Conservation (phyloP, 441 rosid species). For the Adansonia gregorii region DNA sequence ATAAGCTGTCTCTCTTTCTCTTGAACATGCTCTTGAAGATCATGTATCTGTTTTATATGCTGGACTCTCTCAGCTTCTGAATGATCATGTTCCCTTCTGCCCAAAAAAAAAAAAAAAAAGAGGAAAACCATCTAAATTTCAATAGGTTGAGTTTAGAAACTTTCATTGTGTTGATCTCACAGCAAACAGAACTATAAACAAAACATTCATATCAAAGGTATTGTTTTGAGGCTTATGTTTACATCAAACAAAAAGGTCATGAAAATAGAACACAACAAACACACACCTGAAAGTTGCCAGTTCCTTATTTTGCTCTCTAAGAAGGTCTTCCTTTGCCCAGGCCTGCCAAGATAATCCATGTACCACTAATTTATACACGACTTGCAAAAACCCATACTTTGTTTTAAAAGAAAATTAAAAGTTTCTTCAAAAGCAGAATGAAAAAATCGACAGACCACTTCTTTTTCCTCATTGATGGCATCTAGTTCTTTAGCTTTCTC, state of each 20-base stretch:
- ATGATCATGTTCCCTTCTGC: slow-evolving; percentile 98
- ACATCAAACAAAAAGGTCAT: background rate
- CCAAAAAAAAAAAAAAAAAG: slow-evolving; percentile 17
- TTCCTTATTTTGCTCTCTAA: slow-evolving; percentile 93
- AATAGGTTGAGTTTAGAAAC: background rate
- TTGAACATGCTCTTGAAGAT: slow-evolving; percentile 86
- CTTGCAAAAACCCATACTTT: background rate
- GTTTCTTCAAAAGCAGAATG: slow-evolving; percentile 1
- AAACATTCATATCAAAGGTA: background rate
- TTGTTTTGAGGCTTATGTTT: background rate
- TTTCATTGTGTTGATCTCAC: background rate
- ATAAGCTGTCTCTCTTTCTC: slow-evolving; percentile 85
- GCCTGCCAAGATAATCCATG: slow-evolving; percentile 50
- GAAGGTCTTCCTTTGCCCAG: slow-evolving; percentile 94
- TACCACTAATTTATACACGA: slow-evolving; percentile 18
- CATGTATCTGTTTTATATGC: slow-evolving; percentile 73
- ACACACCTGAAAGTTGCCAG: slow-evolving; percentile 75
- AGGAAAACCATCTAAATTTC: slow-evolving; percentile 24
- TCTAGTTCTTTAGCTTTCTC: slow-evolving; percentile 85
- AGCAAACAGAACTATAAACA: background rate
- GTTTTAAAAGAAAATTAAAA: background rate
- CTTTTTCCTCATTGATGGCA: slow-evolving; percentile 81
- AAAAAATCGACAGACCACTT: slow-evolving; percentile 64
- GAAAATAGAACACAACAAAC: background rate
- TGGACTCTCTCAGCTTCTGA: slow-evolving; percentile 95